Evolutionary conservation across 257 asterid species (phyloP), one percentile per base, ranked within the genome.

Genomic region (Nicotiana sylvestris): DNA sequence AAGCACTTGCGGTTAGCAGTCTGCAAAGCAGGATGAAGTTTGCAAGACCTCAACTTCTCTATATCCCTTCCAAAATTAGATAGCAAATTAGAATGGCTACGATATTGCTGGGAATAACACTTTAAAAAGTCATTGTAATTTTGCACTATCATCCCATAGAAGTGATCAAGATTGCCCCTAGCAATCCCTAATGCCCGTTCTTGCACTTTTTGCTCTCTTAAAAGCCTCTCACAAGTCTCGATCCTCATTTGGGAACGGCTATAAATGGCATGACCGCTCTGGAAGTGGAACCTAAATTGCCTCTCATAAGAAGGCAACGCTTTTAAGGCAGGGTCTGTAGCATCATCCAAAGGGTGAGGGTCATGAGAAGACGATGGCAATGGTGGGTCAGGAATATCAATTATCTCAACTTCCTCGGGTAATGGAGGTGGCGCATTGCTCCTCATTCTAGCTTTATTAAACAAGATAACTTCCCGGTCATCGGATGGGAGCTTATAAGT

Each of bases 141-240:
- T 55, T 94, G 99, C 77, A 89, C 88, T 58, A 96, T 95, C 87
- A 94, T 93, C 80, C 87, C 89, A 49, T 92, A 96, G 88, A 91
- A 93, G 87, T 93, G 97, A 82, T 94, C 98, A 61, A 96, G 83
- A 85, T 96, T 94, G 13, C 92, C 93, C 90, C 92, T 84, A 60
- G 98, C 98, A 88, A 96, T 93, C 83, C 92, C 98, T 91, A 93
- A 81, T 3, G 98, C 98, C 89, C 94, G 84, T 83, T 93, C 99
- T 84, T 96, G 99, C 90, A 94, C 99, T 91, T 90, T 92, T 88
- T 87, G 96, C 87, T 94, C 98, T 80, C 87, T 90, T 89, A 87
- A 82, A 70, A 94, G 89, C 91, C 92, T 90, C 91, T 92, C 90
- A 35, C 97, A 94, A 17, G 72, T 78, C 35, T 88, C 92, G 2